Conservation (phyloP, 192 early-diverging fungal species). For the Lunasporangiospora selenospora region DNA sequence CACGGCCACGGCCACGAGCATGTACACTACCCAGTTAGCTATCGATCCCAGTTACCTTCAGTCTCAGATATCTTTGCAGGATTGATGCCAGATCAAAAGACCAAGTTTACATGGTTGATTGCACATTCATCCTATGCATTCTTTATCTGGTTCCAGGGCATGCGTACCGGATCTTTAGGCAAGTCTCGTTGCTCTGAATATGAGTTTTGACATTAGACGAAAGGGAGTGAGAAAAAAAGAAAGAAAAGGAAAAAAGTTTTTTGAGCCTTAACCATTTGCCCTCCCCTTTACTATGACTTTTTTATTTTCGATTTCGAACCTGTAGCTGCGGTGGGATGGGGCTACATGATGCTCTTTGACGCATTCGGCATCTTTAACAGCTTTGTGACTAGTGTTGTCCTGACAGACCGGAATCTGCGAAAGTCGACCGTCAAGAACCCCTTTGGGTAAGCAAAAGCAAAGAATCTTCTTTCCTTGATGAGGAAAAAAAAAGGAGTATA, state of each 20-base stretch:
- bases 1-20: constrained; percentile 8
- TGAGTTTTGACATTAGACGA: no score
- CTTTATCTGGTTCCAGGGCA: constrained; percentile 52
- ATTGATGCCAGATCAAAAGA: constrained; percentile 57
- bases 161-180: constrained; percentile 54
- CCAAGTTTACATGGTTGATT: constrained; percentile 59
- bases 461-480: no score
- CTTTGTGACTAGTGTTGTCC: constrained; percentile 58
- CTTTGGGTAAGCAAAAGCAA: constrained; percentile 53
- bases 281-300: background rate
- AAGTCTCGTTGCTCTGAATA: constrained; percentile 11
- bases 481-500: no score
- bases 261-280: no score
- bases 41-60: constrained; percentile 50
- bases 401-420: constrained; percentile 45
- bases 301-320: background rate
- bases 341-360: constrained; percentile 62
- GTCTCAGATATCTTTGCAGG: constrained; percentile 46
- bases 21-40: constrained; percentile 27
- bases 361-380: constrained; percentile 62
- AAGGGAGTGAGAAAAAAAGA: no score
- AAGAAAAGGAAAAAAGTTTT: background rate
- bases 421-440: constrained; percentile 58
- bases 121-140: constrained; percentile 52
- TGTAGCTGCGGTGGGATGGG: constrained; percentile 54